Evolutionary conservation across 768 basidiomycete genomes (phyloP).

Genomic region (Paxillus rubicundulus): DNA sequence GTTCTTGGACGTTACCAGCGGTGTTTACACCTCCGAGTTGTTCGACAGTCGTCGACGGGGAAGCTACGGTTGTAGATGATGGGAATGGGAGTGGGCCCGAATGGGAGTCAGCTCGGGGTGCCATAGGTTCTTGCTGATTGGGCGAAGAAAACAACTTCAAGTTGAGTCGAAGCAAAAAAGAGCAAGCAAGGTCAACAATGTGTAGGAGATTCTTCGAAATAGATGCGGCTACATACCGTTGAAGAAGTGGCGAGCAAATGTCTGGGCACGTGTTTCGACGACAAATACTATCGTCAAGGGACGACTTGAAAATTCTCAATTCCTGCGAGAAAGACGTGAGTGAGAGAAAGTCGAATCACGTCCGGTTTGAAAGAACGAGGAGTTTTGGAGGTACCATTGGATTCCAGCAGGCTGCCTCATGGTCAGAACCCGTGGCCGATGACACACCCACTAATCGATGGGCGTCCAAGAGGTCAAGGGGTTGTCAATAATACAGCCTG

Average conservation of each 20-base stretch:
- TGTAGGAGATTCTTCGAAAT: no score
- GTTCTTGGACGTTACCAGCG: no score
- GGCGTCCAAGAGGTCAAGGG: background rate
- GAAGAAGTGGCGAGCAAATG: background rate
- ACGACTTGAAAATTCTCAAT: background rate
- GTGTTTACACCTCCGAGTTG: no score
- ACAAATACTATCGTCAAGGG: constrained; percentile 8
- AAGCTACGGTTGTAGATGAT: no score
- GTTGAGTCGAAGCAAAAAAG: no score
- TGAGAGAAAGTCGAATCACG: constrained; percentile 5
- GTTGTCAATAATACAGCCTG: background rate
- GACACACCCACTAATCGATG: constrained; percentile 8
- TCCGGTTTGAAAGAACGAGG: background rate
- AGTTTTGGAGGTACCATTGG: background rate
- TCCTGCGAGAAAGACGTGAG: constrained; percentile 7
- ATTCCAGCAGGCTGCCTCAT: constrained; percentile 16
- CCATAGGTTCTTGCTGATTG: no score
- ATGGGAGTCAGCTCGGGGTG: no score
- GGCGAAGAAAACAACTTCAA: no score
- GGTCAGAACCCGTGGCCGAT: constrained; percentile 17
- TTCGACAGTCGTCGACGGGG: no score
- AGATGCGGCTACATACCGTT: no score
- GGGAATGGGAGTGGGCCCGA: no score
- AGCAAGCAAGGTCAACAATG: no score
- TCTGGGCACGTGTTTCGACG: background rate